A percentile compares a stretch with the other conserved stretches of the same genome.
Conservation (phyloP, 345 rosid genomes). For the Euphorbia lathyris region DNA sequence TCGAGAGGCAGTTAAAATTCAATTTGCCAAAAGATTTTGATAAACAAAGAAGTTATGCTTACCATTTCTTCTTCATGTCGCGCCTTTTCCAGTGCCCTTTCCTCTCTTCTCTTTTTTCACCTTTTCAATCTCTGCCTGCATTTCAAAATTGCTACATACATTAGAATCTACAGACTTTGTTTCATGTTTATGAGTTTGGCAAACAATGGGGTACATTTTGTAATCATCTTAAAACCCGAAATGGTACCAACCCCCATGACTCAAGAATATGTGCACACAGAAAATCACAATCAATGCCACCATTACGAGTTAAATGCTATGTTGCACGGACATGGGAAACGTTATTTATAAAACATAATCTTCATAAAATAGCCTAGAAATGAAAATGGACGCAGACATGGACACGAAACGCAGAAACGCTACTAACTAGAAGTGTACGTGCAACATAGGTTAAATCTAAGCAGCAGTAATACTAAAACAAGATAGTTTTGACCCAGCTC, state of each 20-base stretch:
- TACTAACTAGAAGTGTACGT: too few relatives aligned
- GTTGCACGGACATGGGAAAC: too few relatives aligned
- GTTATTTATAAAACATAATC: too few relatives aligned
- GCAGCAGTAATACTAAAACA: not conserved
- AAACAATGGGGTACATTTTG: not conserved
- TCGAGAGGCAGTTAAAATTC: not conserved
- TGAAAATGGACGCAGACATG: too few relatives aligned
- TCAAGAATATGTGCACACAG: too few relatives aligned
- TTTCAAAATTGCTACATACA: constrained; percentile 11
- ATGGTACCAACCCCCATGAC: not conserved
- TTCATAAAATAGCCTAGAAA: too few relatives aligned
- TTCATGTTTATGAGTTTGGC: not conserved
- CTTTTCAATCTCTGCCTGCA: constrained; percentile 89
- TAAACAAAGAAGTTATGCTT: too few relatives aligned
- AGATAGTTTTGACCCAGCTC: too few relatives aligned
- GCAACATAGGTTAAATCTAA: not conserved
- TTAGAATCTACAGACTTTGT: not conserved
- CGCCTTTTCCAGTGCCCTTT: constrained; percentile 89
- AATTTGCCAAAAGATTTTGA: too few relatives aligned
- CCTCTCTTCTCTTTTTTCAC: constrained; percentile 97
- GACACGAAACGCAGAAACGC: not conserved
- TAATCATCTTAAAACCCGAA: not conserved
- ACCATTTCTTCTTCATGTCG: constrained; percentile 96
- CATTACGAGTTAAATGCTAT: too few relatives aligned
- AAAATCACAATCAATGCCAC: too few relatives aligned